Percentiles rank a stretch among this genome's conserved stretches.
Conservation (phyloP, 208 protist genomes). For the Crithidia fasciculata region DNA sequence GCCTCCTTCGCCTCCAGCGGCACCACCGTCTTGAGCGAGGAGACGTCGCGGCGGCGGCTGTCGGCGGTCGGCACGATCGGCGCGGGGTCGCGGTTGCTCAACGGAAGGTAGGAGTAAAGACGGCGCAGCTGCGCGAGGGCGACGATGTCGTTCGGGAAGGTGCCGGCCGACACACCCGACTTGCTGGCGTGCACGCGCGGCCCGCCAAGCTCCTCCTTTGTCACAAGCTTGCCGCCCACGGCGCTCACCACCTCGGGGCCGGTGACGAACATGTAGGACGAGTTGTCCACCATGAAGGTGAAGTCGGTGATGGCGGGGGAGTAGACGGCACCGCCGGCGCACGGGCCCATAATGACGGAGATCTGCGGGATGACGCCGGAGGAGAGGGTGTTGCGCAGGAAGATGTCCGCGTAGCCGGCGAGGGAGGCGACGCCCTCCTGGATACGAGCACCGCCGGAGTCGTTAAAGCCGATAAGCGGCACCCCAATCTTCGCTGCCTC, state of each 20-base stretch:
- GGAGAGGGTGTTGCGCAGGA: slow-evolving; percentile 93
- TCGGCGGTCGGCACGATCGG: slow-evolving; percentile 71
- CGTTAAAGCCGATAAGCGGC: slow-evolving; percentile 97
- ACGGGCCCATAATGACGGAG: slow-evolving; percentile 96
- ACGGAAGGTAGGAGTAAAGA: slow-evolving; percentile 92
- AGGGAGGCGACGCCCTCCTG: slow-evolving; percentile 95
- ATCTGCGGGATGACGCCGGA: slow-evolving; percentile 97
- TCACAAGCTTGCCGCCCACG: slow-evolving; percentile 92
- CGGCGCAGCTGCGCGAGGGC: slow-evolving; percentile 79
- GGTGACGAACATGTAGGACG: slow-evolving; percentile 98
- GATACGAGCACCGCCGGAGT: slow-evolving; percentile 97
- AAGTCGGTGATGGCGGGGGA: slow-evolving; percentile 97
- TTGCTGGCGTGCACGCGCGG: slow-evolving; percentile 86
- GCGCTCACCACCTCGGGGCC: slow-evolving; percentile 97
- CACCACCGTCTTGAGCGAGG: slow-evolving; percentile 73
- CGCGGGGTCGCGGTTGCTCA: slow-evolving; percentile 74
- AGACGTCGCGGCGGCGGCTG: slow-evolving; percentile 40
- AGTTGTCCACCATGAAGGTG: slow-evolving; percentile 96
- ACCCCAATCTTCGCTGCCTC: slow-evolving; percentile 93
- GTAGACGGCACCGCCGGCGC: slow-evolving; percentile 90
- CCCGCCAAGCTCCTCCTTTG: slow-evolving; percentile 94
- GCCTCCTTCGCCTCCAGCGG: slow-evolving; percentile 88
- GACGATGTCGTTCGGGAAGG: slow-evolving; percentile 94
- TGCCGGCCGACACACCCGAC: slow-evolving; percentile 88
- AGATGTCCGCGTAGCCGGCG: slow-evolving; percentile 96